phyloP scores from a whole-genome alignment of 768 basidiomycete species.

The Xanthoconium stramineum region DNA sequence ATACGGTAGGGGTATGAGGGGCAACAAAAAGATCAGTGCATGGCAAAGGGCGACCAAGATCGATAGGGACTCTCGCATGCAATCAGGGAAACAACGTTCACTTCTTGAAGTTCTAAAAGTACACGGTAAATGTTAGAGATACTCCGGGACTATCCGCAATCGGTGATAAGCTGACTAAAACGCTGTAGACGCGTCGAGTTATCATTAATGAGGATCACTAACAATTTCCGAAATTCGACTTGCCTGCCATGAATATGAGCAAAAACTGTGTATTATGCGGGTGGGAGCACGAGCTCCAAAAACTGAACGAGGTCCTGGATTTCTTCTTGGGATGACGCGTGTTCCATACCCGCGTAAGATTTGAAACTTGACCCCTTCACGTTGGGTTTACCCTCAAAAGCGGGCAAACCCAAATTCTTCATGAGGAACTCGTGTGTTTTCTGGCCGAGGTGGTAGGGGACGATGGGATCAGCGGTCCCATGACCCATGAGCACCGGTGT shows the following conservation, averaged over 20 bases:
- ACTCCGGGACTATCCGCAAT: background rate
- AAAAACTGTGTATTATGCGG: too few relatives aligned
- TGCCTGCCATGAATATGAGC: too few relatives aligned
- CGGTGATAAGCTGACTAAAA: background rate
- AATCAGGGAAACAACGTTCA: too few relatives aligned
- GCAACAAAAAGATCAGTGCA: too few relatives aligned
- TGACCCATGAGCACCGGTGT: constrained; percentile 90
- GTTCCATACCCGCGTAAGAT: constrained; percentile 62
- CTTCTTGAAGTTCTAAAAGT: constrained; percentile 2
- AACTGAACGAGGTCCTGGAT: constrained; percentile 67
- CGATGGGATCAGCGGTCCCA: constrained; percentile 72
- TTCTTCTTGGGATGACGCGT: constrained; percentile 62
- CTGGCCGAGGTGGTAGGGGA: constrained; percentile 52
- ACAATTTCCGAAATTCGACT: too few relatives aligned
- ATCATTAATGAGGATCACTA: too few relatives aligned
- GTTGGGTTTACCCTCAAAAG: constrained; percentile 26
- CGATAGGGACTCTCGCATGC: too few relatives aligned
- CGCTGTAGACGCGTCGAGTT: too few relatives aligned
- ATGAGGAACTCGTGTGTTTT: constrained; percentile 57
- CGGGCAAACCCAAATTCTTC: constrained; percentile 47
- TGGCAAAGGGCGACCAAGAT: too few relatives aligned
- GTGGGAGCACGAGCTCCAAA: constrained; percentile 61
- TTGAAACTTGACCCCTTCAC: constrained; percentile 61
- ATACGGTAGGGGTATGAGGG: too few relatives aligned
- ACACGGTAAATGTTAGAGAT: constrained; percentile 6